These are phyloP conservation scores for Breviolum minutum DNA, from an alignment of 73 alveolate species.

Conservation along the genomic window DNA sequence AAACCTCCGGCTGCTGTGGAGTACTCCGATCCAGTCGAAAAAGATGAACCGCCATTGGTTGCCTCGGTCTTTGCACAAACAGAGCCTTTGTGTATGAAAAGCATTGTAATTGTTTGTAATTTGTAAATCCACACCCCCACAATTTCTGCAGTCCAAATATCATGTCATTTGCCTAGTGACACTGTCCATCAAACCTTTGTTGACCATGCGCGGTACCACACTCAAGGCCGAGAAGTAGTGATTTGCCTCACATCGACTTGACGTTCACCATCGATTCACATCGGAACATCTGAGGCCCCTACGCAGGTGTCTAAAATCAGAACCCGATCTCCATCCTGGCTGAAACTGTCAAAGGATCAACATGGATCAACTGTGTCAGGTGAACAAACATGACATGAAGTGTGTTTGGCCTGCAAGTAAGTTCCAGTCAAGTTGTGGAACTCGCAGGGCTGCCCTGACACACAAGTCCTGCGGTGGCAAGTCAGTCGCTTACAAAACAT, in stretches of 20 bases:
- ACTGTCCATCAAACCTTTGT: constrained; percentile 24
- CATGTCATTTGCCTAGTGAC: background rate
- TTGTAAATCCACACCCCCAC: background rate
- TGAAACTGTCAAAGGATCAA: too few relatives aligned
- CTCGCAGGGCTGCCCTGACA: constrained; percentile 69
- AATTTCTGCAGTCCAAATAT: background rate
- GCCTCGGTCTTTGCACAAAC: too few relatives aligned
- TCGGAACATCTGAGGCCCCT: background rate
- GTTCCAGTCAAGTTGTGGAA: constrained; percentile 37
- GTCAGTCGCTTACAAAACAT: too few relatives aligned
- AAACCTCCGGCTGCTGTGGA: constrained; percentile 48
- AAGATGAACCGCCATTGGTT: constrained; percentile 16
- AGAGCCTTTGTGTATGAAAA: too few relatives aligned
- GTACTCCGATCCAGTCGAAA: background rate
- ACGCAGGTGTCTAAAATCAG: constrained; percentile 53
- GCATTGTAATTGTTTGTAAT: background rate
- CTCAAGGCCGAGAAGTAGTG: constrained; percentile 54
- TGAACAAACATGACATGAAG: too few relatives aligned
- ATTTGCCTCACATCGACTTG: constrained; percentile 15
- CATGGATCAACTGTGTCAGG: too few relatives aligned
- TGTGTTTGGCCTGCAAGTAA: constrained; percentile 51
- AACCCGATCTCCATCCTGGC: constrained; percentile 67
- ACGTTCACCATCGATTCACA: background rate
- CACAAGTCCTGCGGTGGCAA: constrained; percentile 94
- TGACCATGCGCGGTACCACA: constrained; percentile 40